Conservation (phyloP, 139 green algal species). For the Spirogloea muscicola region DNA sequence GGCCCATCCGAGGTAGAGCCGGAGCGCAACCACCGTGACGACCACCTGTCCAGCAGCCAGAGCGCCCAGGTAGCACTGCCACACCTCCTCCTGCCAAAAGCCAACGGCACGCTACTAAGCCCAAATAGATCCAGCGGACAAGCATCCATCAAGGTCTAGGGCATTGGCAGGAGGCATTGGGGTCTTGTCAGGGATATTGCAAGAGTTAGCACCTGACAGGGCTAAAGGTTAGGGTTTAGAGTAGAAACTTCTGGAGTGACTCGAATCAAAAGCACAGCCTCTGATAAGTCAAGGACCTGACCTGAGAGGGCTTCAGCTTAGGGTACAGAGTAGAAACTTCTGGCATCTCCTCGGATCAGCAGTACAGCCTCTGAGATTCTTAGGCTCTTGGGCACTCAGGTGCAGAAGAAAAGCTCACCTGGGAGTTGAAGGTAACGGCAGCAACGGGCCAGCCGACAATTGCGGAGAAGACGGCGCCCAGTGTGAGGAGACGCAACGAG, state of each 20-base stretch:
- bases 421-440: conserved; percentile 25
- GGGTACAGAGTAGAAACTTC: neutral
- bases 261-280: too few species aligned
- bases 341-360: neutral
- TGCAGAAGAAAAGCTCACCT: neutral
- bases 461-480: conserved; percentile 10
- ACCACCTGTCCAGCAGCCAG: conserved; percentile 63
- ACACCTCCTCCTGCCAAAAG: conserved; percentile 11
- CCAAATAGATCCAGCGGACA: neutral
- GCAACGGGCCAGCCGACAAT: conserved; percentile 30
- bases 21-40: conserved; percentile 66
- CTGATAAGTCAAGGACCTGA: too few species aligned
- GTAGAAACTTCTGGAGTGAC: too few species aligned
- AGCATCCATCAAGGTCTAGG: neutral
- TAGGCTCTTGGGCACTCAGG: neutral
- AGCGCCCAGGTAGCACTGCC: conserved; percentile 23
- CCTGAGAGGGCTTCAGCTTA: too few species aligned
- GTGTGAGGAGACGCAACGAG: neutral
- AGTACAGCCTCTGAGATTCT: neutral
- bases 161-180: neutral
- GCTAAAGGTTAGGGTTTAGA: too few species aligned
- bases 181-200: neutral
- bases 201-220: neutral
- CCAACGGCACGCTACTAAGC: neutral
- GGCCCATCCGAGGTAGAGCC: conserved; percentile 81